phyloP scores from a whole-genome alignment of 805 yeast genomes.

The Blastobotrys attinorum region DNA sequence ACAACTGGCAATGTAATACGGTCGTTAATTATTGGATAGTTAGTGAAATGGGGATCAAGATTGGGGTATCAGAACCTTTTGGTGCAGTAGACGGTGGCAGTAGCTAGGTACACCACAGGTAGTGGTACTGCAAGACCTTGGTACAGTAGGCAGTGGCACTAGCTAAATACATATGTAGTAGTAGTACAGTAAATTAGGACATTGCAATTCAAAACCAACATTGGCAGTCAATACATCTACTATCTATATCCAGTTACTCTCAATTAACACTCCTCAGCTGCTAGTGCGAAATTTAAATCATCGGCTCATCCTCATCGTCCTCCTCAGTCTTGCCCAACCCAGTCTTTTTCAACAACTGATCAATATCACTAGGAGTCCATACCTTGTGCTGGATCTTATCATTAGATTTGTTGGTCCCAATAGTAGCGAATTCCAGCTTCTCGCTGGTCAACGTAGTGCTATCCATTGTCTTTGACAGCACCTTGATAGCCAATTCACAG shows the following conservation, averaged over 20 bases:
- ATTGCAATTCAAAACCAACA: no score
- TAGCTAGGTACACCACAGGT: background rate
- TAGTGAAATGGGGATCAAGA: background rate
- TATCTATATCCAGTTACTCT: background rate
- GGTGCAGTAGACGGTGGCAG: background rate
- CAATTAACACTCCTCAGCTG: background rate
- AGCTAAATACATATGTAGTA: no score
- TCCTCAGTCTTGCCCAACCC: constrained; percentile 60
- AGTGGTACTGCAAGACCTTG: background rate
- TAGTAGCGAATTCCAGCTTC: constrained; percentile 87
- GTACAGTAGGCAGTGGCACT: no score
- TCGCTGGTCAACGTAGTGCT: constrained; percentile 76
- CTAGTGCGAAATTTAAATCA: background rate
- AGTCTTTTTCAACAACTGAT: constrained; percentile 57
- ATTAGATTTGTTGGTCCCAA: constrained; percentile 37
- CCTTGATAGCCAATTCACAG: constrained; percentile 79
- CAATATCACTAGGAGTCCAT: constrained; percentile 76
- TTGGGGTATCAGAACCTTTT: background rate
- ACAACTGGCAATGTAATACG: background rate
- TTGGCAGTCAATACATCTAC: no score
- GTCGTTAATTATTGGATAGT: background rate
- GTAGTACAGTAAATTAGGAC: no score
- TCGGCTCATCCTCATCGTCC: constrained; percentile 31
- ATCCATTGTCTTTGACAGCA: constrained; percentile 90
- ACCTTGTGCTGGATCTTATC: constrained; percentile 59